A percentile compares a stretch with the other conserved stretches of the same genome.
Evolutionary conservation across 768 basidiomycete species (phyloP).

Genomic region (Porpolomopsis calyptriformis): DNA sequence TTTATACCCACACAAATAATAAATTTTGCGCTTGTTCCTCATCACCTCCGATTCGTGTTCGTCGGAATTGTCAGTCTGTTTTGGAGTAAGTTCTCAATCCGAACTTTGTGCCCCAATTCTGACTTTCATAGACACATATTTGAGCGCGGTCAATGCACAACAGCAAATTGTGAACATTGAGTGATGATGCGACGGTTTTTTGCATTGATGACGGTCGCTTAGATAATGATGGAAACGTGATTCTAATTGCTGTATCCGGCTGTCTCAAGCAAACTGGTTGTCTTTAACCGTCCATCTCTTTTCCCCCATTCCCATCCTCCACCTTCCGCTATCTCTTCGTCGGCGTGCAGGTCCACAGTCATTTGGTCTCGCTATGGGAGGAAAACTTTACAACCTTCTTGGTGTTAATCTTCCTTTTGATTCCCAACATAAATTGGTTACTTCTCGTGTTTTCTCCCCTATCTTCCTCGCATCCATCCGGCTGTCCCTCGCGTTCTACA

Average conservation of each 20-base stretch:
- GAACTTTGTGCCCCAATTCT: constrained; percentile 1
- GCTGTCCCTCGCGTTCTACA: constrained; percentile 40
- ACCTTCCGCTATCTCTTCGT: too few species aligned
- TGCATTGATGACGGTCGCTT: too few species aligned
- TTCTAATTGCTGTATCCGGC: neutral
- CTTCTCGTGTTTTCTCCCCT: constrained; percentile 40
- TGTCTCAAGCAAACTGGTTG: neutral
- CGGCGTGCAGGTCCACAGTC: neutral
- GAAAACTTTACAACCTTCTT: neutral
- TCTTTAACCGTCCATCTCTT: too few species aligned
- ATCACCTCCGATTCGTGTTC: constrained; percentile 63
- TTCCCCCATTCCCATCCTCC: too few species aligned
- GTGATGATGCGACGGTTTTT: too few species aligned
- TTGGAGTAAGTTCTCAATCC: constrained; percentile 54
- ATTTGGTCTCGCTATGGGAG: constrained; percentile 1
- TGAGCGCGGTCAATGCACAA: constrained; percentile 47
- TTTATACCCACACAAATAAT: constrained; percentile 68
- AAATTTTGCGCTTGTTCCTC: constrained; percentile 71
- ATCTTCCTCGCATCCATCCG: constrained; percentile 34
- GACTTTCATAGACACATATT: constrained; percentile 40
- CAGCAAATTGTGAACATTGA: constrained; percentile 6
- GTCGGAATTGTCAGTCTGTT: constrained; percentile 71
- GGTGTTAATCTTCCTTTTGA: constrained; percentile 21
- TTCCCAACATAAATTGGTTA: constrained; percentile 29
- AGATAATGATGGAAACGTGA: too few species aligned